A percentile compares a stretch with the other conserved stretches of the same genome.
Conservation (phyloP, 2,329 filamentous ascomycete genomes). For the Aspergillus pseudonomiae region DNA sequence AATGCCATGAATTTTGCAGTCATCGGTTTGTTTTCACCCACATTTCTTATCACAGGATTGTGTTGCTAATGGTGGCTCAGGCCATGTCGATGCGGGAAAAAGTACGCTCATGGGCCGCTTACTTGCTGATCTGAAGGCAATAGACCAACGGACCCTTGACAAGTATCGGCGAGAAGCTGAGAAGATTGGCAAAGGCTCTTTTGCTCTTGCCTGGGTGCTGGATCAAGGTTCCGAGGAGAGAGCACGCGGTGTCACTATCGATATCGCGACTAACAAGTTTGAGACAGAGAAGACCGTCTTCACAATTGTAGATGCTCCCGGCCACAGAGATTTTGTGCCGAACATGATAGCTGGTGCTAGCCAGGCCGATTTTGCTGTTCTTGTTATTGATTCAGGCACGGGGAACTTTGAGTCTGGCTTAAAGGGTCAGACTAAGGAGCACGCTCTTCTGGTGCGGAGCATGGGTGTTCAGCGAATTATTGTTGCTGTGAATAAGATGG, state of each 20-base stretch:
- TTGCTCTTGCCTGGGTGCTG: slow-evolving; percentile 95
- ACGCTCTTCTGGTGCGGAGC: slow-evolving; percentile 84
- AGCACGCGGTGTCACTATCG: slow-evolving; percentile 88
- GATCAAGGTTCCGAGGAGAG: slow-evolving; percentile 91
- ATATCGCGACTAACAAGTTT: slow-evolving; percentile 93
- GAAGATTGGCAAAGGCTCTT: slow-evolving; percentile 90
- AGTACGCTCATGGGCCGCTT: slow-evolving; percentile 97
- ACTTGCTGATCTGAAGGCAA: slow-evolving; percentile 81
- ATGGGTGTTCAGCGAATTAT: slow-evolving; percentile 88
- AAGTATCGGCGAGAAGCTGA: slow-evolving; percentile 87
- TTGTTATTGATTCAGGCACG: slow-evolving; percentile 88
- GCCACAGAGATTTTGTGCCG: slow-evolving; percentile 93
- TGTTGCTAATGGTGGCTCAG: slow-evolving; percentile 49
- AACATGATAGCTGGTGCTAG: slow-evolving; percentile 99
- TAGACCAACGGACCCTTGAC: slow-evolving; percentile 85
- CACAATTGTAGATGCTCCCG: slow-evolving; percentile 93
- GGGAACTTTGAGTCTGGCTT: slow-evolving; percentile 93
- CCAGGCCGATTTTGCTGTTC: slow-evolving; percentile 91
- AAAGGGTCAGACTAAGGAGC: slow-evolving; percentile 91
- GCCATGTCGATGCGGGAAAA: slow-evolving; percentile 96
- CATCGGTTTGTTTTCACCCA: slow-evolving; percentile 66
- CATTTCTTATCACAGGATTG: background rate
- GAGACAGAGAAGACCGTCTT: slow-evolving; percentile 85
- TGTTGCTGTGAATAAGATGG: slow-evolving; percentile 94
- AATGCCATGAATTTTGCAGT: slow-evolving; percentile 88